A percentile compares a stretch with the other conserved stretches of the same genome.
Evolutionary conservation across 208 protist species (phyloP).

Genomic region (Borovskyia barvae): DNA sequence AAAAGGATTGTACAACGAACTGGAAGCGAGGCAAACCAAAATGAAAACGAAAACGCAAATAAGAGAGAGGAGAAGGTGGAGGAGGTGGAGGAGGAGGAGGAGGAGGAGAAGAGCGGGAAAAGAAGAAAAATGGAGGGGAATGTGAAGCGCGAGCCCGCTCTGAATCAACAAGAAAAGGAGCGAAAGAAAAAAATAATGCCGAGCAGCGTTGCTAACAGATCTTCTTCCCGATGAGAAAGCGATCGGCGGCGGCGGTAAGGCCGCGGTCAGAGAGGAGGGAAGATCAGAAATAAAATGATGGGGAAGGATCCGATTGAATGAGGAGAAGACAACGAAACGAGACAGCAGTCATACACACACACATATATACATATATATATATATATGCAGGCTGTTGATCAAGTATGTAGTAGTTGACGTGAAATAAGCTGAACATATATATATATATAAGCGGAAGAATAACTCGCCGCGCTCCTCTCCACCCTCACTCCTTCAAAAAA

Average conservation of each 20-base stretch:
- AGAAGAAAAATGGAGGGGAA: background rate
- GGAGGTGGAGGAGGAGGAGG: background rate
- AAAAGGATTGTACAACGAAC: no score
- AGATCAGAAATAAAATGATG: background rate
- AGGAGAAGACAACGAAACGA: conserved; percentile 4
- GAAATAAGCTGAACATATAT: background rate
- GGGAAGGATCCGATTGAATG: background rate
- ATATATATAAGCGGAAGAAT: conserved; percentile 8
- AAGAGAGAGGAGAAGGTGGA: no score
- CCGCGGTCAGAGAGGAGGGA: background rate
- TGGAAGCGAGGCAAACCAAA: no score
- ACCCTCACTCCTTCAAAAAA: background rate
- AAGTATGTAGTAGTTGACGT: no score
- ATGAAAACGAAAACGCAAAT: no score
- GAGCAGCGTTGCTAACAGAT: background rate
- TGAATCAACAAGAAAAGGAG: background rate
- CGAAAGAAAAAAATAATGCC: conserved; percentile 8
- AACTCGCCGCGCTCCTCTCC: background rate
- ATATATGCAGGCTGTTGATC: background rate
- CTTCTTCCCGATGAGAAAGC: background rate
- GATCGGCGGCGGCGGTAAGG: no score
- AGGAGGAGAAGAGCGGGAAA: background rate
- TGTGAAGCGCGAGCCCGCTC: no score
- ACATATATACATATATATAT: background rate
- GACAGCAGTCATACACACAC: conserved; percentile 3